phyloP scores from a whole-genome alignment of 1,284 basidiomycete species.

The Sporisorium iseilematis-ciliati region DNA sequence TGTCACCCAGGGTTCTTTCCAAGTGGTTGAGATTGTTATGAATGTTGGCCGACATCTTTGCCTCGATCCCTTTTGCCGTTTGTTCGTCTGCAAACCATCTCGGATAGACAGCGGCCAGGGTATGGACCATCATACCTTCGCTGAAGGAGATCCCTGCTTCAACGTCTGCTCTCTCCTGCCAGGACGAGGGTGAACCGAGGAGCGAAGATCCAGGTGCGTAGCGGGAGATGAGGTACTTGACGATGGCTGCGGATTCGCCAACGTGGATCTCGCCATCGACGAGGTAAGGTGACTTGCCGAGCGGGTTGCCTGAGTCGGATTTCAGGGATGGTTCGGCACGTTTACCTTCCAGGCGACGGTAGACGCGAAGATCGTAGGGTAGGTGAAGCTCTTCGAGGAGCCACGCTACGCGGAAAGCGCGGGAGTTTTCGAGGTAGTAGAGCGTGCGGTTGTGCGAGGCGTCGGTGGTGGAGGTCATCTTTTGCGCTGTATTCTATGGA shows the following conservation, averaged over 20 bases:
- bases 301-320: slow-evolving; percentile 24
- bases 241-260: slow-evolving; percentile 16
- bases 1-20: slow-evolving; percentile 9
- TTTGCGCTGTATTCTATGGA: not conserved
- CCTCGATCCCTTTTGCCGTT: slow-evolving; percentile 10
- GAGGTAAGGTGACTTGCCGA: slow-evolving; percentile 37
- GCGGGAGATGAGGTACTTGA: slow-evolving; percentile 35
- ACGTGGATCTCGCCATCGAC: slow-evolving; percentile 16
- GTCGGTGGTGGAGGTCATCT: not conserved
- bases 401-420: slow-evolving; percentile 40
- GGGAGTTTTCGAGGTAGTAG: slow-evolving; percentile 45
- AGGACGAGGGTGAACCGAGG: slow-evolving; percentile 6
- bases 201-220: slow-evolving; percentile 17
- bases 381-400: slow-evolving; percentile 33
- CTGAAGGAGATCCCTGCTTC: slow-evolving; percentile 30
- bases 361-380: slow-evolving; percentile 21
- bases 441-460: slow-evolving; percentile 8
- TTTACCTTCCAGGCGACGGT: slow-evolving; percentile 30
- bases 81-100: slow-evolving; percentile 21
- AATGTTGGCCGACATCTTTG: slow-evolving; percentile 23
- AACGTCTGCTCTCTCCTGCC: slow-evolving; percentile 27
- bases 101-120: slow-evolving; percentile 32
- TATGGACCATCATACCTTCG: slow-evolving; percentile 40
- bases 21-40: slow-evolving; percentile 38
- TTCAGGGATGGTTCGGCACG: slow-evolving; percentile 21